Evolutionary conservation across 441 rosid species (phyloP), one percentile per base, ranked within the genome.

Genomic region (Brassica balearica): DNA sequence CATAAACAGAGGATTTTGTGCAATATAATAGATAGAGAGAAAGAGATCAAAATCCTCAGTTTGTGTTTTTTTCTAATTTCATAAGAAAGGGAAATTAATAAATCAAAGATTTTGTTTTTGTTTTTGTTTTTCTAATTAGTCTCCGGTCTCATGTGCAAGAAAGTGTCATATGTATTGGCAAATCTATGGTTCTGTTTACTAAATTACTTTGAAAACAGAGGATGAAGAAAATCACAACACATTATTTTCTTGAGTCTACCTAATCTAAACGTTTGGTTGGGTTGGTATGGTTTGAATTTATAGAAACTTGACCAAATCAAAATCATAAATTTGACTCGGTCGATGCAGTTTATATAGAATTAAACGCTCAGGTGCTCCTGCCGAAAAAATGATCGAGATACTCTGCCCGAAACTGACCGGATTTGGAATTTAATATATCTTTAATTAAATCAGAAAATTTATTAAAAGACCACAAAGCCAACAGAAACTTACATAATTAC

Each of bases 1-100:
- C 77, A 72, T 66, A 72, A 81, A 58, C 9, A 34, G 77, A 71
- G 66, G 74, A 72, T 53, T 72, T 76, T 66, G 61, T 60, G 72
- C 68, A 17, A 25, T 9, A 43, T 11, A 0, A 46, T 32, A 75
- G 68, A 69, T 74, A 79, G 82, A 41, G 55, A 32, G 64, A 69
- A 61, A 53, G 67, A 60, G 72, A 56, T 65, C 73, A 70, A 59
- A 74, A 75, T 75, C 76, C 76, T 79, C 72, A 69, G 68, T 74
- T 69, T 79, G 53, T 74, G 55, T 58, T 58, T 27, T 53, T 55
- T 34, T 8, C n/a, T 10, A 6, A 34, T 29, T 74, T 69, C n/a
- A 69, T 38, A 51, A 67, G 41, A 76, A 27, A 76, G 59, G 23
- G 34, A 60, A 68, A 63, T 17, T 76, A 38, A 51, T 14, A 56